These are phyloP conservation scores for Coccomyxa sp. DNA, from an alignment of 139 green algal genomes.

Conservation along the genomic window DNA sequence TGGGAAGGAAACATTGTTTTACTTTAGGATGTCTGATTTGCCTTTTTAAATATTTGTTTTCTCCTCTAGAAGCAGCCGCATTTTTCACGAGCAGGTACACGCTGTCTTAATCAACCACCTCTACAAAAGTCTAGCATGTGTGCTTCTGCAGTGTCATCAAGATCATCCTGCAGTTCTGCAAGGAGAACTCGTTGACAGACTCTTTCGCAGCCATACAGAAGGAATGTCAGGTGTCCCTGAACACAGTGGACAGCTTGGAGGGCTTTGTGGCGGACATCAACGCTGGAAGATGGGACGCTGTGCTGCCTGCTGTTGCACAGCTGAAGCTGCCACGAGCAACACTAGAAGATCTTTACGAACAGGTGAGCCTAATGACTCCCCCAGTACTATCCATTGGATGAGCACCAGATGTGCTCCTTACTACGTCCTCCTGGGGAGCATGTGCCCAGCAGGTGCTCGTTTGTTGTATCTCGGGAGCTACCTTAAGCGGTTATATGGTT, in stretches of 20 bases:
- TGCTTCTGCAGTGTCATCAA: slow-evolving; percentile 83
- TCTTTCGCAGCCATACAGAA: slow-evolving; percentile 72
- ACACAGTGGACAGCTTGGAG: slow-evolving; percentile 91
- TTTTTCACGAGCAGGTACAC: background rate
- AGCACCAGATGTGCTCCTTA: no score
- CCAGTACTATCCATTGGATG: background rate
- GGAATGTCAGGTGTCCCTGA: slow-evolving; percentile 91
- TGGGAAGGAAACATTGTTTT: background rate
- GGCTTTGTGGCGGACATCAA: slow-evolving; percentile 87
- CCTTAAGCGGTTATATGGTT: background rate
- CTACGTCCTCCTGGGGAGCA: background rate
- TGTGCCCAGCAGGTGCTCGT: background rate
- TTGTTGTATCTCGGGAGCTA: no score
- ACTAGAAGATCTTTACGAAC: slow-evolving; percentile 93
- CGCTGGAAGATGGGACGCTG: slow-evolving; percentile 82
- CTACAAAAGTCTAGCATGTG: no score
- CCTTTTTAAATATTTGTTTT: background rate
- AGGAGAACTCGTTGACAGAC: slow-evolving; percentile 85
- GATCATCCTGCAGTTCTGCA: slow-evolving; percentile 96
- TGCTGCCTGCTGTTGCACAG: slow-evolving; percentile 78
- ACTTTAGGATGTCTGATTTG: background rate
- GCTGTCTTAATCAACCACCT: no score
- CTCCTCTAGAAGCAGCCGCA: background rate
- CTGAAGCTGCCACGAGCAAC: slow-evolving; percentile 84
- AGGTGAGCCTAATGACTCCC: slow-evolving; percentile 36